phyloP scores from a whole-genome alignment of 2,329 filamentous ascomycete species.

The Fusarium austroafricanum region DNA sequence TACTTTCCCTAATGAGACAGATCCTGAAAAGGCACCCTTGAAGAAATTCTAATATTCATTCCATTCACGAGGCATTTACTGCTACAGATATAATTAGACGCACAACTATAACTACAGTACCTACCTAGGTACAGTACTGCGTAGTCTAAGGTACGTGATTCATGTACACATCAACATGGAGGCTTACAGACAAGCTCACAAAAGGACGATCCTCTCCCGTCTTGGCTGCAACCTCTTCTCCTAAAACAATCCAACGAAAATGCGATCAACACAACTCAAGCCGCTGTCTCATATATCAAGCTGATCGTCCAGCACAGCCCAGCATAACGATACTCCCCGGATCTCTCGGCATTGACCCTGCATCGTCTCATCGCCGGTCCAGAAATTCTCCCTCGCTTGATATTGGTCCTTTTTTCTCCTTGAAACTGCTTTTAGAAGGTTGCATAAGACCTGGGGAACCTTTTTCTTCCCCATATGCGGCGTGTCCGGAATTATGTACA shows the following conservation, averaged over 20 bases:
- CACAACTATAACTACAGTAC: too few relatives aligned
- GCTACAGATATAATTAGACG: too few relatives aligned
- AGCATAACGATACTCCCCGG: conserved; percentile 15
- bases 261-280: conserved; percentile 4
- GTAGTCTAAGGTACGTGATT: conserved; percentile 10
- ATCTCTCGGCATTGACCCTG: conserved; percentile 33
- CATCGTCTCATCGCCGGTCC: conserved; percentile 4
- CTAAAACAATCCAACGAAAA: conserved; percentile 13
- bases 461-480: conserved; percentile 14
- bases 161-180: conserved; percentile 8
- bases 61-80: not conserved
- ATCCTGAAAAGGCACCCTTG: not conserved
- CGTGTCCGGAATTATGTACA: conserved; percentile 11
- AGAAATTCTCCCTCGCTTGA: conserved; percentile 23
- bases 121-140: too few relatives aligned
- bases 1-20: conserved; percentile 1
- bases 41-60: not conserved
- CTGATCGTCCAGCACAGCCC: conserved; percentile 13
- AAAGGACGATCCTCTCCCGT: conserved; percentile 28
- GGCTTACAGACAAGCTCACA: conserved; percentile 18
- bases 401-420: not conserved
- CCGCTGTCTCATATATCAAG: conserved; percentile 20
- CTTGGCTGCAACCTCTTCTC: conserved; percentile 30
- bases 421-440: conserved; percentile 44
- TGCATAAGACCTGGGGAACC: conserved; percentile 20